phyloP scores from a whole-genome alignment of 371 early-diverging fungal species.

The Mortierella sp. region DNA sequence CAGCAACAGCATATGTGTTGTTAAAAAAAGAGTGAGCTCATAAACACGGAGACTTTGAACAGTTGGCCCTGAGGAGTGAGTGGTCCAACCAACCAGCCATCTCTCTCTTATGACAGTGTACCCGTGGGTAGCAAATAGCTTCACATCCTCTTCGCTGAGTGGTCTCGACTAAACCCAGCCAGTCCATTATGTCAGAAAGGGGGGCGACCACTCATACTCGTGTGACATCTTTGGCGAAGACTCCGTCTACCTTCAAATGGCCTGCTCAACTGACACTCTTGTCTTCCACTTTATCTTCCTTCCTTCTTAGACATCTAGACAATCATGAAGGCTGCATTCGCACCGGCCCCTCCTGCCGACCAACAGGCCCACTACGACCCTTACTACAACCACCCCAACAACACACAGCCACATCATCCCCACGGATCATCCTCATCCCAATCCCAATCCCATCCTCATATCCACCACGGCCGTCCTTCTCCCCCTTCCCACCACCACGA shows the following conservation, averaged over 20 bases:
- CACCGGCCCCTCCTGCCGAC: slow-evolving; percentile 10
- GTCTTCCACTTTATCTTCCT: background rate
- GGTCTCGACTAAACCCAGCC: background rate
- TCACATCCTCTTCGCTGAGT: background rate
- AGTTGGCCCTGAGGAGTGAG: background rate
- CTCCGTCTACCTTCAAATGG: no score
- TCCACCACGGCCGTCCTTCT: slow-evolving; percentile 2
- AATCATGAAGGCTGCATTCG: slow-evolving; percentile 13
- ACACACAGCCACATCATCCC: slow-evolving; percentile 6
- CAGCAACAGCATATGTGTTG: slow-evolving; percentile 4
- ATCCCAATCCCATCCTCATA: background rate
- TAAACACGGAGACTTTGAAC: background rate
- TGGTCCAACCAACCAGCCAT: background rate
- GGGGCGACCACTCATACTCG: background rate
- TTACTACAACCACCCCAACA: background rate
- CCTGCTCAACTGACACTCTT: background rate
- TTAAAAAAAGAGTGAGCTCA: background rate
- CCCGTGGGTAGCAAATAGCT: background rate
- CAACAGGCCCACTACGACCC: background rate
- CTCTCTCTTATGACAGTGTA: background rate
- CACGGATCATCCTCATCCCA: slow-evolving; percentile 3
- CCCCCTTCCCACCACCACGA: slow-evolving; percentile 4
- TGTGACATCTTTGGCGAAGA: slow-evolving; percentile 10
- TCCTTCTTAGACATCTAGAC: background rate
- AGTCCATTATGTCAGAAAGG: background rate